phyloP scores from a whole-genome alignment of 192 early-diverging fungal species.

The Pilaira anomala region DNA sequence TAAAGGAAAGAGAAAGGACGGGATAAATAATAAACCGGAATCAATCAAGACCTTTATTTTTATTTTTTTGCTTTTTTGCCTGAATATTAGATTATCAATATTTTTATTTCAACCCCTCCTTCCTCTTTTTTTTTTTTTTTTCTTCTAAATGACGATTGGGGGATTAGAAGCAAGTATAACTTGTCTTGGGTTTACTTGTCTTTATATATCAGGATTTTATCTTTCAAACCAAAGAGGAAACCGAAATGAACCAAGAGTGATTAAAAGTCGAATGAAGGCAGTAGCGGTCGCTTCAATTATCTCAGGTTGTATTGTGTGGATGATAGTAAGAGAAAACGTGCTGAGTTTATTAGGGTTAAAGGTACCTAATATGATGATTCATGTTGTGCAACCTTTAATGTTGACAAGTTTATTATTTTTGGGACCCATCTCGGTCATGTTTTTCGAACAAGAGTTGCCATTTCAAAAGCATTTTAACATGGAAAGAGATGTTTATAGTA shows the following conservation, averaged over 20 bases:
- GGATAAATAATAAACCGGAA: too few species aligned
- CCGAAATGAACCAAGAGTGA: conserved; percentile 54
- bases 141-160: background rate
- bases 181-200: conserved; percentile 45
- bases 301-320: conserved; percentile 35
- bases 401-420: conserved; percentile 52
- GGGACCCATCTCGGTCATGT: conserved; percentile 50
- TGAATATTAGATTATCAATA: too few species aligned
- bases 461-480: conserved; percentile 40
- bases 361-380: background rate
- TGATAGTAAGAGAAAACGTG: background rate
- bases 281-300: conserved; percentile 41
- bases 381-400: conserved; percentile 28
- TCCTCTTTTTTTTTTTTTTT: background rate
- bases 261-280: conserved; percentile 48
- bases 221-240: conserved; percentile 32
- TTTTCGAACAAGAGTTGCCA: conserved; percentile 40
- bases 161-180: conserved; percentile 33
- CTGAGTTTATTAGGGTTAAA: conserved; percentile 11
- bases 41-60: too few species aligned
- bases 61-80: too few species aligned
- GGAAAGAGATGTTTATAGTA: conserved; percentile 22
- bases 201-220: conserved; percentile 60
- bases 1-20: too few species aligned
- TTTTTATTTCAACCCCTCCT: too few species aligned